A percentile compares a stretch with the other conserved stretches of the same genome.
Conservation (phyloP, 2,329 filamentous ascomycete species). For the Rhexocercosporidium sp. region DNA sequence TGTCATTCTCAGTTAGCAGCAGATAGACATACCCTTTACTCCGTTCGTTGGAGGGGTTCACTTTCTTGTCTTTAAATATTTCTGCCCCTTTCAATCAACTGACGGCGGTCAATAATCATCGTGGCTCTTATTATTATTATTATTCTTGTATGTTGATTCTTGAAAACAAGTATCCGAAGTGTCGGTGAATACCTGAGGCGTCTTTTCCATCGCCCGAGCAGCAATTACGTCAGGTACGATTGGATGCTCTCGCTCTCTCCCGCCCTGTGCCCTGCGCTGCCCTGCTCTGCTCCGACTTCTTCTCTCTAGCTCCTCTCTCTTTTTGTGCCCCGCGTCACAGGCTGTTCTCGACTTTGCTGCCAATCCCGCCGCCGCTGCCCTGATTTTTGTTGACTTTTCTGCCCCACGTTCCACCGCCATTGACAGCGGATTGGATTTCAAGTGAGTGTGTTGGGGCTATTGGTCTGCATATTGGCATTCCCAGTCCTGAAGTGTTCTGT, state of each 20-base stretch:
- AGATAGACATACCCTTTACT: neutral
- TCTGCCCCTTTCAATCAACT: no score
- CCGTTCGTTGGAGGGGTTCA: conserved; percentile 1
- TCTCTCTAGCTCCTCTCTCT: neutral
- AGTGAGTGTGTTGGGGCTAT: neutral
- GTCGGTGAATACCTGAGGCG: neutral
- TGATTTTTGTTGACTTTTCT: neutral
- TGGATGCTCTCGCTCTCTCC: neutral
- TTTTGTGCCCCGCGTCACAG: conserved; percentile 5
- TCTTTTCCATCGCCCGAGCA: neutral
- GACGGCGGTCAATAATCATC: no score
- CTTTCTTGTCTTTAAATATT: neutral
- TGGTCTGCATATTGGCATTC: neutral
- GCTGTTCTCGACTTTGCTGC: no score
- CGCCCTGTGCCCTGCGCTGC: neutral
- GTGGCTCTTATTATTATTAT: no score
- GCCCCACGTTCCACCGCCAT: conserved; percentile 13
- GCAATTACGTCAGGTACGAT: conserved; percentile 16
- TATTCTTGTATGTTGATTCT: neutral
- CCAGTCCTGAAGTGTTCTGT: no score
- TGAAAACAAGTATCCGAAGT: neutral
- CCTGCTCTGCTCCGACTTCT: neutral
- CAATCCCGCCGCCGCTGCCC: conserved; percentile 4
- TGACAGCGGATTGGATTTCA: neutral
- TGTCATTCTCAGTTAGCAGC: neutral